These are phyloP conservation scores for Daldinia concentrica DNA, from an alignment of 495 filamentous ascomycete genomes.

Conservation along the genomic window DNA sequence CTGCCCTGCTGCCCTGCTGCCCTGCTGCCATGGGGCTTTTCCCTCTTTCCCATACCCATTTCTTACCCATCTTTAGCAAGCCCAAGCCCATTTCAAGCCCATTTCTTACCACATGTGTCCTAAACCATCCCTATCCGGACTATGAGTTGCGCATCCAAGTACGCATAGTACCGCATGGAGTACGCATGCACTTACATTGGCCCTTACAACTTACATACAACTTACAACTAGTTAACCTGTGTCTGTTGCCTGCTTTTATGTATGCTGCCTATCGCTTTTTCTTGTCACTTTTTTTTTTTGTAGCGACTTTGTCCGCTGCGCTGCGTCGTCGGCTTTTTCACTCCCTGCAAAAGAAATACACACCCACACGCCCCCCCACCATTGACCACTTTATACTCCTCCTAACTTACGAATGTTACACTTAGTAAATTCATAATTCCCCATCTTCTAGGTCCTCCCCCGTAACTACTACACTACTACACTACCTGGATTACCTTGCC, in stretches of 20 bases:
- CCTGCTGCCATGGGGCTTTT: no score
- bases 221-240: conserved; percentile 4
- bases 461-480: not conserved
- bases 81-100: not conserved
- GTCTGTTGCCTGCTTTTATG: not conserved
- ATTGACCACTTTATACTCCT: conserved; percentile 5
- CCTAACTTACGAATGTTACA: conserved; percentile 20
- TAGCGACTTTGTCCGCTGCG: not conserved
- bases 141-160: conserved; percentile 21
- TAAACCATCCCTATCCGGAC: conserved; percentile 29
- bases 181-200: conserved; percentile 18
- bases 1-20: no score
- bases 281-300: not conserved
- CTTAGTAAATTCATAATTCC: conserved; percentile 32
- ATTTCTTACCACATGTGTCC: conserved; percentile 20
- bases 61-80: conserved; percentile 17
- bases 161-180: conserved; percentile 9
- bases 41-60: conserved; percentile 9
- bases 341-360: conserved; percentile 15
- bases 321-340: conserved; percentile 7
- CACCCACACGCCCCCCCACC: conserved; percentile 8
- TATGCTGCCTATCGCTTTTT: not conserved
- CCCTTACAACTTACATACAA: not conserved
- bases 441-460: conserved; percentile 10
- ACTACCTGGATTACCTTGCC: not conserved